Evolutionary conservation across 805 yeast species (phyloP).

Genomic region (Metschnikowia orientalis): DNA sequence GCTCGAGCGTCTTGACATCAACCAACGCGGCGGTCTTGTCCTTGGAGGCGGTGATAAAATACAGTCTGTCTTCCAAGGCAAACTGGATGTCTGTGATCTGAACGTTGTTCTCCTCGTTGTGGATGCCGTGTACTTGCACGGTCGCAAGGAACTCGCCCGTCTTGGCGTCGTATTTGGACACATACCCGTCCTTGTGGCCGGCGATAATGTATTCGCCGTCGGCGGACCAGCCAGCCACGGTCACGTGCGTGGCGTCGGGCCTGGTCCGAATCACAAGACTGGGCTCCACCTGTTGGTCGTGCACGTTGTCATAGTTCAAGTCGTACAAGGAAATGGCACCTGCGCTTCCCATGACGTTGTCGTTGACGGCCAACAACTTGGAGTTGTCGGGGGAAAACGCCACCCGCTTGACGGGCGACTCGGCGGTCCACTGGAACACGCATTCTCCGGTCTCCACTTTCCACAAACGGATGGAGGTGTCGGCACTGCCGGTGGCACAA

Average conservation of each 20-base stretch:
- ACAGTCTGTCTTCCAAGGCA: conserved; percentile 72
- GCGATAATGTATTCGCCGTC: conserved; percentile 71
- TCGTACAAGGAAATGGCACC: conserved; percentile 73
- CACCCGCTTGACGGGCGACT: conserved; percentile 88
- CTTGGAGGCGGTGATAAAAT: conserved; percentile 88
- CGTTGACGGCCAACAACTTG: conserved; percentile 71
- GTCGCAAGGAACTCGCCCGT: conserved; percentile 67
- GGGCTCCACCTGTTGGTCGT: conserved; percentile 52
- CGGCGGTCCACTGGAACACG: conserved; percentile 65
- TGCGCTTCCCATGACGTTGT: conserved; percentile 84
- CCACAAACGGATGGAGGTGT: conserved; percentile 83
- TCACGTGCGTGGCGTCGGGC: conserved; percentile 55
- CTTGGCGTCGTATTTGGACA: conserved; percentile 71
- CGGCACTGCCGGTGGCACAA: conserved; percentile 89
- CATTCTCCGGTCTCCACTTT: conserved; percentile 71
- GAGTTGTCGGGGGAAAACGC: conserved; percentile 74
- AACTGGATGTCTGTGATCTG: conserved; percentile 84
- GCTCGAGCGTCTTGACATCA: conserved; percentile 69
- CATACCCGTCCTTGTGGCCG: conserved; percentile 83
- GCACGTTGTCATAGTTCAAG: conserved; percentile 46
- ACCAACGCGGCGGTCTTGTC: conserved; percentile 80
- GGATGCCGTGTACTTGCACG: conserved; percentile 66
- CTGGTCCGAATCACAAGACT: conserved; percentile 55
- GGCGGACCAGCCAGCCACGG: conserved; percentile 86
- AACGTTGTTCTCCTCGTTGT: conserved; percentile 40